A percentile compares a stretch with the other conserved stretches of the same genome.
Conservation (phyloP, 176 grass and related monocot genomes). For the Lolium rigidum region DNA sequence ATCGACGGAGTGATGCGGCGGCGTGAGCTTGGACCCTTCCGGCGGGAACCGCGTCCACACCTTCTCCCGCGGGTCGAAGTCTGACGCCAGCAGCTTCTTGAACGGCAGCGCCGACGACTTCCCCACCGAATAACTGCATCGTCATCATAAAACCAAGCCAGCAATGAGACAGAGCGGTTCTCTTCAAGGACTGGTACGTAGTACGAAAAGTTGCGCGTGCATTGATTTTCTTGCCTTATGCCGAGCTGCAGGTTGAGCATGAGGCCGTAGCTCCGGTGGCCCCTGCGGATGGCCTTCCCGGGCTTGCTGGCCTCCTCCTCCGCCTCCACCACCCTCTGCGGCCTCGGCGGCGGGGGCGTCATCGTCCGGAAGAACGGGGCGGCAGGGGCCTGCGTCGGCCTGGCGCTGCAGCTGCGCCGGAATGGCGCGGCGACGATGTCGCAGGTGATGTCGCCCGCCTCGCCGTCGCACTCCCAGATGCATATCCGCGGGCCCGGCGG, state of each 20-base stretch:
- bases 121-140: constrained; percentile 75
- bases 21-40: constrained; percentile 84
- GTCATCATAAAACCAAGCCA: constrained; percentile 16
- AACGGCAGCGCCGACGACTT: constrained; percentile 69
- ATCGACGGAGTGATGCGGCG: constrained; percentile 71
- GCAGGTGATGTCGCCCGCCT: constrained; percentile 84
- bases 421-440: constrained; percentile 66
- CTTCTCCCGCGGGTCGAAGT: constrained; percentile 86
- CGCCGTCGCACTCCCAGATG: constrained; percentile 90
- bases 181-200: neutral
- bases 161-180: neutral
- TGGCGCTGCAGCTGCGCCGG: constrained; percentile 53
- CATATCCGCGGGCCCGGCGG: constrained; percentile 62
- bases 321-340: neutral
- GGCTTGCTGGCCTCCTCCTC: constrained; percentile 43
- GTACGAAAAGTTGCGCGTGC: neutral
- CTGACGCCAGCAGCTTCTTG: constrained; percentile 53
- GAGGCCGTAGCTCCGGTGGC: constrained; percentile 73
- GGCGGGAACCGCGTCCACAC: constrained; percentile 85
- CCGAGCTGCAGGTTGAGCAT: constrained; percentile 87
- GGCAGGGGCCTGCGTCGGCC: constrained; percentile 32
- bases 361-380: constrained; percentile 42
- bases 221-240: constrained; percentile 56
- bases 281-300: constrained; percentile 67
- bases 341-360: constrained; percentile 45